Percentiles rank a stretch among this genome's conserved stretches.
Conservation (phyloP, 1,139 yeast genomes). For the Petasospora rhodanensis region DNA sequence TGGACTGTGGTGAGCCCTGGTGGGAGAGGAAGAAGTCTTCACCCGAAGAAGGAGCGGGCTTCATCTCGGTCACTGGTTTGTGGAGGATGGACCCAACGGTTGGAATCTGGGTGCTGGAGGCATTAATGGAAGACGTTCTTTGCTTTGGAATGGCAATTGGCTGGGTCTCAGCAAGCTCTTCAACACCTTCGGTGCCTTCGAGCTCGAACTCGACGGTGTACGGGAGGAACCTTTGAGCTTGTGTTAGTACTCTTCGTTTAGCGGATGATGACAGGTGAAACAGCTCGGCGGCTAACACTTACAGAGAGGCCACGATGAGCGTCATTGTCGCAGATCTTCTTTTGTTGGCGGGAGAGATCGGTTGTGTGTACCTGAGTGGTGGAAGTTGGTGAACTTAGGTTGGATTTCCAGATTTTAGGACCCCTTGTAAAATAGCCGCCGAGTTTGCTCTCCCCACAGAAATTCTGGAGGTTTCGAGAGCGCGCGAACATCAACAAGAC, state of each 20-base stretch:
- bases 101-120: slow-evolving; percentile 9
- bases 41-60: too few relatives aligned
- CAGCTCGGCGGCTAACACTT: slow-evolving; percentile 36
- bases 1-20: slow-evolving; percentile 9
- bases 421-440: too few relatives aligned
- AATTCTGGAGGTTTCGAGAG: too few relatives aligned
- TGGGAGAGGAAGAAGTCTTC: slow-evolving; percentile 23
- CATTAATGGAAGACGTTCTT: slow-evolving; percentile 17
- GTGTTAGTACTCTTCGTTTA: too few relatives aligned
- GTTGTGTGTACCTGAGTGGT: too few relatives aligned
- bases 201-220: slow-evolving; percentile 70
- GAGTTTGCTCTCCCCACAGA: too few relatives aligned
- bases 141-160: slow-evolving; percentile 19
- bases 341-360: too few relatives aligned
- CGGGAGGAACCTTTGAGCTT: slow-evolving; percentile 51
- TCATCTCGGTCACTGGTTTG: slow-evolving; percentile 3
- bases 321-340: too few relatives aligned
- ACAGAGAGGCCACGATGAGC: slow-evolving; percentile 57
- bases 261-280: too few relatives aligned
- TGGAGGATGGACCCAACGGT: slow-evolving; percentile 8
- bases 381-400: too few relatives aligned
- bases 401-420: too few relatives aligned
- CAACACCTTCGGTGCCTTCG: slow-evolving; percentile 25
- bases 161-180: slow-evolving; percentile 17
- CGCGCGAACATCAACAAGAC: too few relatives aligned